Percentiles rank a stretch among this genome's conserved stretches.
These are phyloP conservation scores for Fomes fomentarius DNA, from an alignment of 1,284 basidiomycete species.

Conservation along the genomic window DNA sequence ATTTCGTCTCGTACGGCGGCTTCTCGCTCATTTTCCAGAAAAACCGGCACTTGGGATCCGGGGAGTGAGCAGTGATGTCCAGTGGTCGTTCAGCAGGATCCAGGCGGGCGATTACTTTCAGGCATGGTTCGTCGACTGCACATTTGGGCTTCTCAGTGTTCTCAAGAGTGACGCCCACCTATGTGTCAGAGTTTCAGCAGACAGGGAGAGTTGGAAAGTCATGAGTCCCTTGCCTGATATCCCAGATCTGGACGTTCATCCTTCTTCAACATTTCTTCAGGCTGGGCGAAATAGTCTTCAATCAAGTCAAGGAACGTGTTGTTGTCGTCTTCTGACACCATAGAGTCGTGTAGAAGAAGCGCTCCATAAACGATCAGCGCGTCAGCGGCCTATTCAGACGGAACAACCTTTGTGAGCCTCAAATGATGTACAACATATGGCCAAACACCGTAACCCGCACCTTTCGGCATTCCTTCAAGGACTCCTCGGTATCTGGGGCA, in stretches of 20 bases:
- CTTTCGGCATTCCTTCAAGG: conserved; percentile 67
- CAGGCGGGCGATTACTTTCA: conserved; percentile 70
- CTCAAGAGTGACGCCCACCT: conserved; percentile 85
- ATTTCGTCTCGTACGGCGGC: conserved; percentile 79
- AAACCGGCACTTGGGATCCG: conserved; percentile 92
- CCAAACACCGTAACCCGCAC: conserved; percentile 34
- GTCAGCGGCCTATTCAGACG: conserved; percentile 62
- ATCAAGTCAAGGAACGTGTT: conserved; percentile 78
- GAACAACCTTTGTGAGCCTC: no score
- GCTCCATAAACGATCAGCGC: conserved; percentile 84
- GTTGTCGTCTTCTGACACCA: conserved; percentile 85
- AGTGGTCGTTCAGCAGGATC: conserved; percentile 80
- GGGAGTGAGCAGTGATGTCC: conserved; percentile 75
- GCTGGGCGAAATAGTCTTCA: conserved; percentile 87
- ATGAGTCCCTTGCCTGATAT: conserved; percentile 59
- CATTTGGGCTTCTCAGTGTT: conserved; percentile 94
- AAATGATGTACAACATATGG: background rate
- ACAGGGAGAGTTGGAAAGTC: no score
- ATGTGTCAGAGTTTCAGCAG: background rate
- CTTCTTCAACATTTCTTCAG: conserved; percentile 57
- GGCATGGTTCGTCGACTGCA: conserved; percentile 74
- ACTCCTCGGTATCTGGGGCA: conserved; percentile 48
- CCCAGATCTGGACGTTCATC: conserved; percentile 83
- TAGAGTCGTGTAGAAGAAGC: conserved; percentile 79
- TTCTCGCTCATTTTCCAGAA: conserved; percentile 85